Base-by-base conservation (phyloP, 1,139 yeast species). In the Yamadazyma kanchanaburiensis region DNA sequence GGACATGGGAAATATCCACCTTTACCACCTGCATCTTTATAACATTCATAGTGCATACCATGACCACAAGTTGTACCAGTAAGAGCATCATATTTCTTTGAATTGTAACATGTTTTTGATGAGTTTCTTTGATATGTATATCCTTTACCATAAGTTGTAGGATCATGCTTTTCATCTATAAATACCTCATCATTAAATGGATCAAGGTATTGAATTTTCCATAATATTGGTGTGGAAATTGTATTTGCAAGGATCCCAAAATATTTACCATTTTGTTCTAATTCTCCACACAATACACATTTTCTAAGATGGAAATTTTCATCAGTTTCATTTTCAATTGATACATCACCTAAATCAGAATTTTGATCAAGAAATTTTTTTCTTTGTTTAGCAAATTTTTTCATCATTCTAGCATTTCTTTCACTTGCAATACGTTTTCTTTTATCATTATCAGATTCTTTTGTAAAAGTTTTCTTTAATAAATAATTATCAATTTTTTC, bases 241-340 rank as follows among this genome's bases (percentile, higher is more conserved):
- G 60, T 46, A 17, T 61, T 57, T 4, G 65, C 66, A n/a, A 79
- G 67, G n/a, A 77, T 51, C 5, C 84, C 85, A 53, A 81, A 74
- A 0, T 66, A 43, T 9, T 69, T 63, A 15, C 62, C 61, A 14
- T 48, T 37, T 7, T 64, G 57, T 34, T 74, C 79, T 1, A 65
- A 57, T 37, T 77, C 82, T 33, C 83, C 87, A 55, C 94, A 83
- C 11, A 78, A 49, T 1, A 83, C 81, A 58, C 94, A 83, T 2
- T 55, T 54, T 35, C 76, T 53, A n/a, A 37, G 34, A 4, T 42
- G 43, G 6, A 31, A 24, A 10, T 37, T 29, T 3, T 33, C 13
- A 9, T 32, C 33, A 5, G 22, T 19, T 10, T 30, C 36, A 4
- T 49, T 32, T 2, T 32, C 34, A 3, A 40, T 44, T 3, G 32